These are phyloP conservation scores for Lactifluus volemus DNA, from an alignment of 768 basidiomycete genomes.

Conservation along the genomic window DNA sequence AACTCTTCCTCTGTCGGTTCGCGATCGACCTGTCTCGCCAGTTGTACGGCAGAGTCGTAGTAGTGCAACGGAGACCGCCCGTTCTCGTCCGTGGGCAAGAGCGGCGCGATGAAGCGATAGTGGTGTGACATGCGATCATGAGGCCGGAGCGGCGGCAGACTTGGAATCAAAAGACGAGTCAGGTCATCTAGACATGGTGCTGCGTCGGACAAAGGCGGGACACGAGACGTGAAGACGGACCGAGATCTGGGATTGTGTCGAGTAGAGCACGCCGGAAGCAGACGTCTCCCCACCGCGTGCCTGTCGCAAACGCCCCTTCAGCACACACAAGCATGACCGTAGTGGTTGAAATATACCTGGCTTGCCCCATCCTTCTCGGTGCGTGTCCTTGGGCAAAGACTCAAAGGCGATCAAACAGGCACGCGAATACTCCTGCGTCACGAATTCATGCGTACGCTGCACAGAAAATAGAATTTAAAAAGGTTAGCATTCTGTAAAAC, in stretches of 20 bases:
- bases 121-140: conserved; percentile 73
- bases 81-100: conserved; percentile 48
- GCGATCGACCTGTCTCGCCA: conserved; percentile 49
- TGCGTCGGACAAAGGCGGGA: not conserved
- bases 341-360: conserved; percentile 38
- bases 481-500: not conserved
- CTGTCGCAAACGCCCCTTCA: conserved; percentile 25
- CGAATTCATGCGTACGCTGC: conserved; percentile 57
- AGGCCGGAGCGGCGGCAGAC: conserved; percentile 59
- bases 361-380: conserved; percentile 69
- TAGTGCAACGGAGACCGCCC: conserved; percentile 64
- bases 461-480: not conserved
- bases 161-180: conserved; percentile 65
- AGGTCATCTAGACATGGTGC: conserved; percentile 41
- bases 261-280: conserved; percentile 63
- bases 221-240: conserved; percentile 32
- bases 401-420: conserved; percentile 63
- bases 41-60: conserved; percentile 69
- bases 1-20: conserved; percentile 66
- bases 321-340: not conserved
- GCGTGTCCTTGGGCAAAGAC: conserved; percentile 55
- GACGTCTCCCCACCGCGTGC: conserved; percentile 49
- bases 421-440: conserved; percentile 69
- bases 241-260: conserved; percentile 61
- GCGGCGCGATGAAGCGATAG: conserved; percentile 65